Base-by-base conservation (phyloP, 768 basidiomycete genomes). In the Phlebiopsis flavidoalba region DNA sequence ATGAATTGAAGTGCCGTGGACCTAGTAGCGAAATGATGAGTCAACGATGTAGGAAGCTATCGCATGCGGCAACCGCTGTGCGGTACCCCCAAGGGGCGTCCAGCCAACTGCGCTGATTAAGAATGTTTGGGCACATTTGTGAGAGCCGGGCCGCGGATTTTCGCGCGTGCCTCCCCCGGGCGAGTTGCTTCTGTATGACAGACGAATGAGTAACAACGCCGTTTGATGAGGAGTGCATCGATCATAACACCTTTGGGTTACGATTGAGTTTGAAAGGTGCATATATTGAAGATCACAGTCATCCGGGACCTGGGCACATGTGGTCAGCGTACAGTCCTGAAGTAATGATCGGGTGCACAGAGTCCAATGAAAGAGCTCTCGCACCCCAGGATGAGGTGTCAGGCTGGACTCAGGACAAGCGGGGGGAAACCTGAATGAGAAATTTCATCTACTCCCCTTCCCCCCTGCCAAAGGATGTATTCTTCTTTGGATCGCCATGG, bases 241-340 rank as follows among this genome's bases (percentile, higher is more conserved):
- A n/a, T n/a, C n/a, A n/a, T n/a, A n/a, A n/a, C n/a, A 83, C 87
- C 78, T 90, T 91, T 4, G 88, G 82, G 63, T 93, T n/a, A 93
- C 56, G 83, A n/a, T 86, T 0, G 90, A 91, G 67, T 93, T 93
- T 70, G 88, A 91, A 60, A 93, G 76, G 67, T 93, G 91, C 12
- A 80, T 69, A 67, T n/a, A n/a, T 89, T 84, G 66, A 85, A 86
- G n/a, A 71, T 93, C 91, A 47, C 80, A 79, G 48, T 92, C 91
- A 63, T 92, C 89, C n/a, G 7, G 85, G 65, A 59, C 79, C 88
- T 88, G 57, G n/a, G n/a, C 10, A 8, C 2, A 43, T 12, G 40
- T 43, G 8, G 40, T 43, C 8, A 43, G 40, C n/a, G n/a, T n/a
- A n/a, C n/a, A n/a, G n/a, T n/a, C n/a, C n/a, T n/a, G n/a, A n/a